Evolutionary conservation across 2,329 filamentous ascomycete species (phyloP).

Genomic region (Mycosphaerella sp.): DNA sequence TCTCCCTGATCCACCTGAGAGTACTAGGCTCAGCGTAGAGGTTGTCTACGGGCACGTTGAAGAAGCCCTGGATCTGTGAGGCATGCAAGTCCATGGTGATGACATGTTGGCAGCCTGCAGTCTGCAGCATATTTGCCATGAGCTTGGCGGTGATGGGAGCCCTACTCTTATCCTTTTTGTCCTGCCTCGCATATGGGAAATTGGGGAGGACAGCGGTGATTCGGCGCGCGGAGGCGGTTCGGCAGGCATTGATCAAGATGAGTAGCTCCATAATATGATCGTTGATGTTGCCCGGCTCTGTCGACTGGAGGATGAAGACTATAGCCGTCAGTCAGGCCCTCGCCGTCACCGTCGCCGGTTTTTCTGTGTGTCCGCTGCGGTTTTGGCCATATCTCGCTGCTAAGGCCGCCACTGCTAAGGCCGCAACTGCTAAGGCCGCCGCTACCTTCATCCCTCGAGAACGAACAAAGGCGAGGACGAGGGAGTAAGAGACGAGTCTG

Average conservation of each 20-base stretch:
- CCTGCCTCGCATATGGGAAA: conserved; percentile 92
- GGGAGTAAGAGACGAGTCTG: too few relatives aligned
- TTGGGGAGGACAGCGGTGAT: conserved; percentile 95
- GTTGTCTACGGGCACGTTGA: conserved; percentile 75
- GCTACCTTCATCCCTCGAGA: not conserved
- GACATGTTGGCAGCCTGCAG: conserved; percentile 84
- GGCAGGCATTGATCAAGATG: conserved; percentile 97
- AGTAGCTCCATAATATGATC: conserved; percentile 96
- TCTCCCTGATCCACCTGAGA: conserved; percentile 83
- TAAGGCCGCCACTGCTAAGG: not conserved
- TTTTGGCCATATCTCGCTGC: too few relatives aligned
- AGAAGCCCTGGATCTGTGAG: conserved; percentile 92
- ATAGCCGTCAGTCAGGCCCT: conserved; percentile 4
- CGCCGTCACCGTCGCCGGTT: not conserved
- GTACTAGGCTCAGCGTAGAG: conserved; percentile 92
- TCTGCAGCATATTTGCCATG: conserved; percentile 96
- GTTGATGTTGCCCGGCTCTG: conserved; percentile 92
- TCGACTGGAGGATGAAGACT: conserved; percentile 95
- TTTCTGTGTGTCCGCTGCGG: not conserved
- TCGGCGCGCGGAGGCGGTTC: conserved; percentile 74
- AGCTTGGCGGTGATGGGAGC: conserved; percentile 95
- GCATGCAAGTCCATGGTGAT: conserved; percentile 97
- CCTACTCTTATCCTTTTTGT: conserved; percentile 94
- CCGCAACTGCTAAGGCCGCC: not conserved
- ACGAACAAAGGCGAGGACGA: not conserved